Evolutionary conservation across 176 grass and related monocot species (phyloP).

Genomic region (Hsuehochloa calcarea): DNA sequence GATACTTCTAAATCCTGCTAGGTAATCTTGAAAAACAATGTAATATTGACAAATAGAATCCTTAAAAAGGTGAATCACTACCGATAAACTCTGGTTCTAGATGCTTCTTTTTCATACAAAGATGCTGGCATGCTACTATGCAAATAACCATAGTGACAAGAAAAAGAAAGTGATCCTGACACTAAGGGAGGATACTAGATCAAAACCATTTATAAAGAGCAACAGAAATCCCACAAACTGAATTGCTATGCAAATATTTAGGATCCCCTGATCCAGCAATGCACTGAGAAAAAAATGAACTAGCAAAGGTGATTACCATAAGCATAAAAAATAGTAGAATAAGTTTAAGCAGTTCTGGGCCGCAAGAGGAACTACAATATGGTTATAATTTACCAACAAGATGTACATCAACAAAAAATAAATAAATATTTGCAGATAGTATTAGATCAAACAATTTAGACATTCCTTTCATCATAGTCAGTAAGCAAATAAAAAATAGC

Average conservation of each 20-base stretch:
- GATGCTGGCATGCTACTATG: background rate
- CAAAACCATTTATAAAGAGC: background rate
- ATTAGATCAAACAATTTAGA: background rate
- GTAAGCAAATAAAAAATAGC: slow-evolving; percentile 4
- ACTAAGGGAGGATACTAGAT: background rate
- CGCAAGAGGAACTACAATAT: background rate
- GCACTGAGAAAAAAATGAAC: background rate
- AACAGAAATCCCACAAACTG: background rate
- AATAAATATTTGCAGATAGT: background rate
- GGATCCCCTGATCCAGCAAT: background rate
- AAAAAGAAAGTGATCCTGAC: background rate
- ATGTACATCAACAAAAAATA: background rate
- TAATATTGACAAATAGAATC: background rate
- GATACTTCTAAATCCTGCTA: background rate
- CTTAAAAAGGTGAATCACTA: background rate
- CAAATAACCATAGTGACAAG: background rate
- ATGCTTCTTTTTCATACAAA: background rate
- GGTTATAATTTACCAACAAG: background rate
- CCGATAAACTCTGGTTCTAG: background rate
- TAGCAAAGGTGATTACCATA: background rate
- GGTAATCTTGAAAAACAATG: background rate
- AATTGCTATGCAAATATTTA: background rate
- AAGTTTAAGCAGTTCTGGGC: background rate
- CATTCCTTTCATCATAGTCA: background rate
- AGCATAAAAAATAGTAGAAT: background rate